Evolutionary conservation across 495 filamentous ascomycete genomes (phyloP).

Genomic region (Talaromyces stipitatus): DNA sequence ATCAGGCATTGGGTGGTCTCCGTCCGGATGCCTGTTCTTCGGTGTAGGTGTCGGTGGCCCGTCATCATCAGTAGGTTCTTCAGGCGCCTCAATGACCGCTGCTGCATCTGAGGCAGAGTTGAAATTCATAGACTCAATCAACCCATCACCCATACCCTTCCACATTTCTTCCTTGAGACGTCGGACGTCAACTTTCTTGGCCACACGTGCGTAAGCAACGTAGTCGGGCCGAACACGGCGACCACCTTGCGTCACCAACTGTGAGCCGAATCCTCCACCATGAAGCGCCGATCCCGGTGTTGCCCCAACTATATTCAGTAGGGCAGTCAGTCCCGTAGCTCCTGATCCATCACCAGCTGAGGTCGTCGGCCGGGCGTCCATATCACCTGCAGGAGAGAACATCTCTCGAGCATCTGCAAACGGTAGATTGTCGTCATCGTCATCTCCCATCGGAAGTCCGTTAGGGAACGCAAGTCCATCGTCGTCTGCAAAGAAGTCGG

Average conservation of each 20-base stretch:
- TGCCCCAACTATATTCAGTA: constrained; percentile 38
- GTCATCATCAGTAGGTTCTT: constrained; percentile 22
- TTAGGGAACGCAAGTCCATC: constrained; percentile 75
- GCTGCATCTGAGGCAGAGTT: constrained; percentile 22
- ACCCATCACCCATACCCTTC: constrained; percentile 64
- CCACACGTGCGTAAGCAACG: constrained; percentile 89
- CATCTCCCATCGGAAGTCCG: constrained; percentile 47
- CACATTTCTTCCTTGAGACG: constrained; percentile 94
- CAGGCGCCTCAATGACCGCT: constrained; percentile 14
- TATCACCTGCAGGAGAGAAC: constrained; percentile 64
- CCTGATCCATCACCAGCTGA: constrained; percentile 29
- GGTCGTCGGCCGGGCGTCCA: constrained; percentile 24
- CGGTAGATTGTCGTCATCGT: constrained; percentile 72
- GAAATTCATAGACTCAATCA: constrained; percentile 31
- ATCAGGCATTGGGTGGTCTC: constrained; percentile 11
- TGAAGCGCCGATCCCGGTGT: constrained; percentile 25
- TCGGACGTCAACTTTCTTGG: constrained; percentile 98
- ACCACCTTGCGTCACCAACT: constrained; percentile 80
- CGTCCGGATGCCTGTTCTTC: constrained; percentile 6
- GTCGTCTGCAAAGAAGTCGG: constrained; percentile 96
- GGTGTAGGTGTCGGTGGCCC: constrained; percentile 29
- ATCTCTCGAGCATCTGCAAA: constrained; percentile 91
- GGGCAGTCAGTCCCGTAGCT: constrained; percentile 29
- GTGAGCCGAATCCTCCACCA: constrained; percentile 71
- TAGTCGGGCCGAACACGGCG: constrained; percentile 83